Base-by-base conservation (phyloP, 306 rosid genomes). In the Vicia villosa region DNA sequence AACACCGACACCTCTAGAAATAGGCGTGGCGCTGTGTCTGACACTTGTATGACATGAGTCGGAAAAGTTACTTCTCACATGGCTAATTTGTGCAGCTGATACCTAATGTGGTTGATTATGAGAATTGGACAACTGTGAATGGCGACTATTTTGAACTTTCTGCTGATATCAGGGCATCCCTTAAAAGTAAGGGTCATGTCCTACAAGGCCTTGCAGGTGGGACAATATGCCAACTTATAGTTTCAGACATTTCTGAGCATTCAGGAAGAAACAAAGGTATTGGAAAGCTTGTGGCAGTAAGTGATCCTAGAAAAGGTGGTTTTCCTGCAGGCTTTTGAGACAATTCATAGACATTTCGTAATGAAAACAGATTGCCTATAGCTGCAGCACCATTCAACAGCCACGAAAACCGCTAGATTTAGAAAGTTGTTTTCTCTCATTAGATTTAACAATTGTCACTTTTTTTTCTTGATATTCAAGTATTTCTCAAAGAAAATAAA, bases 241-340 rank as follows among this genome's bases (percentile, higher is more conserved):
- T 81, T 77, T 69, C 69, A 79, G 77, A 76, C 21, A 20, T 1
- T 20, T 4, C 7, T 15, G 72, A 46, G 6, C 5, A 47, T 30
- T 72, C 47, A 3, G 56, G 38, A 58, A 50, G 17, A 60, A 82
- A 80, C 28, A 56, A 54, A 58, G 77, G 21, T 36, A 8, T 13
- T 12, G 82, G 79, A 49, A 72, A 74, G 79, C 82, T 93, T 50
- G 84, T 86, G 47, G 96, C 93, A 11, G 98, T 93, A 50, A 93
- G 98, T 80, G 96, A 93, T 69, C 98, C 98, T 8, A 88, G 96
- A 83, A 93, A 90, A 77, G 98, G 96, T 40, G 96, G 96, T 28
- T 40, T 79, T 58, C 96, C 98, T 41, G 78, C 98, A 10, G 95
- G 95, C 56, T 85, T 73, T 79, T 93, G 80, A 85, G 62, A 66